Evolutionary conservation across 306 rosid genomes (phyloP).

Genomic region (Mimosa bimucronata): DNA sequence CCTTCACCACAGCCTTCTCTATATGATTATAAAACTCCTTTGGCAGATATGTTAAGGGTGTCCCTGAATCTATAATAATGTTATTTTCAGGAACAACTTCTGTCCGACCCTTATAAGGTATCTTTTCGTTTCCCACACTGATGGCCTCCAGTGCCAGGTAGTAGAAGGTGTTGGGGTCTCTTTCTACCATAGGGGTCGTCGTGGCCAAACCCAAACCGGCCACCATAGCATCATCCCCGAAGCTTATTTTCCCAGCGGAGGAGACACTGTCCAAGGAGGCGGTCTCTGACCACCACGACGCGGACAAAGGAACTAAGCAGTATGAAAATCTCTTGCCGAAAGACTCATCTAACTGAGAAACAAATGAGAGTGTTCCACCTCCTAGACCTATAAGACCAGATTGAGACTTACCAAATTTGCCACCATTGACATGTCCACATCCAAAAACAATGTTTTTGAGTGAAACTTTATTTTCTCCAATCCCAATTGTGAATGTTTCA

Average conservation of each 20-base stretch:
- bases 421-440: conserved; percentile 52
- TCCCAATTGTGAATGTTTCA: conserved; percentile 47
- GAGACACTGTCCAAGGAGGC: background rate
- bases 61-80: conserved; percentile 40
- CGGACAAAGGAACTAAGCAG: conserved; percentile 40
- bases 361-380: conserved; percentile 51
- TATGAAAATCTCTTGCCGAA: conserved; percentile 53
- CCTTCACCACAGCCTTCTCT: conserved; percentile 33
- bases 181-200: conserved; percentile 42
- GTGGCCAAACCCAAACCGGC: conserved; percentile 29
- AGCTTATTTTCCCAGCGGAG: conserved; percentile 51
- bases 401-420: conserved; percentile 43
- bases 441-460: conserved; percentile 45
- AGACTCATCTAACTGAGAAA: conserved; percentile 52
- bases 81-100: background rate
- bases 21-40: conserved; percentile 22
- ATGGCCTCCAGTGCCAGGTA: conserved; percentile 51
- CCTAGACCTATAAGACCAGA: conserved; percentile 67
- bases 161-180: conserved; percentile 29
- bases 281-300: background rate
- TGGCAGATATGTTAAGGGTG: conserved; percentile 50
- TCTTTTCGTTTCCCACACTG: conserved; percentile 49
- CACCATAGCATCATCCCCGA: conserved; percentile 44
- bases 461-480: background rate
- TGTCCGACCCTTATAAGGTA: conserved; percentile 14